Conservation (phyloP, 257 asterid genomes). For the Salvia rosmarinus region DNA sequence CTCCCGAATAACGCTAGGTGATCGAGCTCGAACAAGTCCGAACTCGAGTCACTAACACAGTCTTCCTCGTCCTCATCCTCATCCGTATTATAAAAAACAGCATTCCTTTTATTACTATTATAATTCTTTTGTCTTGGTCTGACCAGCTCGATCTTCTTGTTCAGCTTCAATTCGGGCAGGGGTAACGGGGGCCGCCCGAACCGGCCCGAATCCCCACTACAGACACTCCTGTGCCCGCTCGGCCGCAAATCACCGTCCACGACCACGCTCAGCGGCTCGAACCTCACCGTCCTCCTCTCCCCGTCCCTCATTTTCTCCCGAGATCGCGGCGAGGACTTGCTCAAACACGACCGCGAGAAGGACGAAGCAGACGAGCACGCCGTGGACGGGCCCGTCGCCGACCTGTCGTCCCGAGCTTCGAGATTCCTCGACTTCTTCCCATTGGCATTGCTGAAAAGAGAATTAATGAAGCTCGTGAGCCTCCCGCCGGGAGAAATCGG, state of each 20-base stretch:
- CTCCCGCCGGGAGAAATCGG: conserved; percentile 86
- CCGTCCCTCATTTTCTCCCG: conserved; percentile 48
- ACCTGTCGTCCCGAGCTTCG: conserved; percentile 16
- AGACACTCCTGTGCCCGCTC: conserved; percentile 49
- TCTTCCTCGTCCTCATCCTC: conserved; percentile 47
- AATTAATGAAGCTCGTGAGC: conserved; percentile 58
- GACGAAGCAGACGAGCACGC: conserved; percentile 68
- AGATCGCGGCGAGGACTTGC: conserved; percentile 53
- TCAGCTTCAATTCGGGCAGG: conserved; percentile 19
- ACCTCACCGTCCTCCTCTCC: conserved; percentile 61
- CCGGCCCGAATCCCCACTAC: conserved; percentile 35
- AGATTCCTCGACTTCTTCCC: conserved; percentile 49
- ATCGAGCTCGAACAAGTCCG: conserved; percentile 87
- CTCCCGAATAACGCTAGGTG: conserved; percentile 52
- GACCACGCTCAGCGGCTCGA: conserved; percentile 62
- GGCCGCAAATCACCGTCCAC: conserved; percentile 68
- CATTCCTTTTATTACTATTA: conserved; percentile 12
- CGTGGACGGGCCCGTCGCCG: conserved; percentile 32
- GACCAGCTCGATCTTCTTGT: not conserved
- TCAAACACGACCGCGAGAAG: conserved; percentile 70
- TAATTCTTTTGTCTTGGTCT: not conserved
- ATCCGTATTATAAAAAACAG: conserved; percentile 18
- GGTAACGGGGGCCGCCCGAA: conserved; percentile 37
- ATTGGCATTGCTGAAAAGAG: conserved; percentile 50
- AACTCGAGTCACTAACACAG: conserved; percentile 71